phyloP scores from a whole-genome alignment of 108 stramenopile genomes.

The Skeletonema potamos region DNA sequence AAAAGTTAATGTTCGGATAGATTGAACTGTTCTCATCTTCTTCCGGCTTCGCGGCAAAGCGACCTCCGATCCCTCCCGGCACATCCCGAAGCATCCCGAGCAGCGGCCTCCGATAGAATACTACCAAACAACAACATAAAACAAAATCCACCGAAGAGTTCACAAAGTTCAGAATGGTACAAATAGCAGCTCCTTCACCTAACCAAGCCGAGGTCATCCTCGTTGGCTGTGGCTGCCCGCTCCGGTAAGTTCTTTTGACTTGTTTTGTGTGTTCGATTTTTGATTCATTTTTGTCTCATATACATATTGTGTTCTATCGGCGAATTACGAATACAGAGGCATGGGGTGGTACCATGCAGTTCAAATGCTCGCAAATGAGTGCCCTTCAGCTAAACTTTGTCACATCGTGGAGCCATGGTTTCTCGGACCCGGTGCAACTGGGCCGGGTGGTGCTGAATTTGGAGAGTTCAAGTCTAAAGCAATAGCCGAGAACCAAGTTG shows the following conservation, averaged over 20 bases:
- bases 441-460: conserved; percentile 88
- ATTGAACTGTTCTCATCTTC: too few relatives aligned
- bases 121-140: too few relatives aligned
- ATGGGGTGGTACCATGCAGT: conserved; percentile 92
- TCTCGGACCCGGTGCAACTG: conserved; percentile 69
- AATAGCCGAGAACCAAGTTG: conserved; percentile 61
- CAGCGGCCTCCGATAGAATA: too few relatives aligned
- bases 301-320: not conserved
- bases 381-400: conserved; percentile 78
- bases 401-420: conserved; percentile 92
- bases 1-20: too few relatives aligned
- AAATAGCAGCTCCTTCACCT: conserved; percentile 16
- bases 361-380: conserved; percentile 81
- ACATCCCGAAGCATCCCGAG: too few relatives aligned
- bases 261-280: not conserved
- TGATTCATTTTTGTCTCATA: not conserved
- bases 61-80: too few relatives aligned
- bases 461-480: conserved; percentile 61
- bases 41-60: too few relatives aligned
- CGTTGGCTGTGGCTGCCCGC: conserved; percentile 52
- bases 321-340: conserved; percentile 4
- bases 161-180: not conserved
- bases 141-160: too few relatives aligned
- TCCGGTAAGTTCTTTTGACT: conserved; percentile 7
- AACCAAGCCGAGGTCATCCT: conserved; percentile 59